Percentiles rank a stretch among this genome's conserved stretches.
phyloP scores from a whole-genome alignment of 192 early-diverging fungal genomes.

The Radiomyces spectabilis region DNA sequence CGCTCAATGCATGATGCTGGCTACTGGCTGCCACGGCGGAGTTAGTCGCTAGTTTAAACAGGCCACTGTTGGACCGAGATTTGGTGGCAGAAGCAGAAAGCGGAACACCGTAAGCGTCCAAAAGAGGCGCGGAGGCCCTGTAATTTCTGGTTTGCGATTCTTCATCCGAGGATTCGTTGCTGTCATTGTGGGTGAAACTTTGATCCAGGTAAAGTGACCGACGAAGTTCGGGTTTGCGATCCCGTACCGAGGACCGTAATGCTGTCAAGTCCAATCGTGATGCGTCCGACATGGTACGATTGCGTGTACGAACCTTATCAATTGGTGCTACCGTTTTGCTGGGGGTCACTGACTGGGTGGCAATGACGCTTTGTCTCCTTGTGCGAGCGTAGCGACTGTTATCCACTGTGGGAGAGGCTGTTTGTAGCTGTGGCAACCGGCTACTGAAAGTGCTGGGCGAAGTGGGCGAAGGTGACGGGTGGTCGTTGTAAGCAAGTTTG shows the following conservation, averaged over 20 bases:
- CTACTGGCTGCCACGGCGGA: background rate
- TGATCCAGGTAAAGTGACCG: slow-evolving; percentile 10
- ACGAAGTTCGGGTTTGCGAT: slow-evolving; percentile 4
- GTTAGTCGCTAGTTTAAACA: too few species aligned
- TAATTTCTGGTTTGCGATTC: slow-evolving; percentile 5
- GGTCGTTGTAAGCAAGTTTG: background rate
- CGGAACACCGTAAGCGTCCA: slow-evolving; percentile 69
- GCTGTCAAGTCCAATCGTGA: slow-evolving; percentile 6
- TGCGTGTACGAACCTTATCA: too few species aligned
- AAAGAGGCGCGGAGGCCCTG: slow-evolving; percentile 32
- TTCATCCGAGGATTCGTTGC: slow-evolving; percentile 10
- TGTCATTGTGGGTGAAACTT: background rate
- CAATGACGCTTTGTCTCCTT: background rate
- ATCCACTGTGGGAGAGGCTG: background rate
- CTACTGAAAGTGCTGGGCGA: background rate
- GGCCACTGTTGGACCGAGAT: background rate
- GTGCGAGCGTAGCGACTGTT: background rate
- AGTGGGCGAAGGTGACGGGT: background rate
- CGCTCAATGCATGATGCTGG: slow-evolving; percentile 24
- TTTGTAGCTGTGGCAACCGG: slow-evolving; percentile 7
- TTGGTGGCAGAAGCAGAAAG: background rate
- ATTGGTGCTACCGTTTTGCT: too few species aligned
- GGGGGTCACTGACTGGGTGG: background rate
- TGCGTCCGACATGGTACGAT: slow-evolving; percentile 13
- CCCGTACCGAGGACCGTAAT: slow-evolving; percentile 8